Evolutionary conservation across 345 rosid genomes (phyloP).

Genomic region (Syzygium aqueum): DNA sequence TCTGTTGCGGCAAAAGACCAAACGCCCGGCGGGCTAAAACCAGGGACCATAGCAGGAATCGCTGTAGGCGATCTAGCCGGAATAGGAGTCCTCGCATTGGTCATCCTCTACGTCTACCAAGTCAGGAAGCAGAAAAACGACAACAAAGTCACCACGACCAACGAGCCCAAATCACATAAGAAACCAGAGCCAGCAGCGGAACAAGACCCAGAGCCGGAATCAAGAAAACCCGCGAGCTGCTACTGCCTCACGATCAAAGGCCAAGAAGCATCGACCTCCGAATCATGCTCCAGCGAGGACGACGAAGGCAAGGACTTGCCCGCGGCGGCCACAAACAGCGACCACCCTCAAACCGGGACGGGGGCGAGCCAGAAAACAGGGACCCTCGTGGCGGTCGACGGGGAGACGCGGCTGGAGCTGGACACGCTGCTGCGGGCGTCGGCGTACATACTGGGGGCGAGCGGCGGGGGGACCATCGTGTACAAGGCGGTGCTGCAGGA

Average conservation of each 20-base stretch:
- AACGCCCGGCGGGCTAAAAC: slow-evolving; percentile 42
- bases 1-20: slow-evolving; percentile 1
- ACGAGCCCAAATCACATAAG: slow-evolving; percentile 8
- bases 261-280: slow-evolving; percentile 38
- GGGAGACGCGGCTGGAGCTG: slow-evolving; percentile 59
- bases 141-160: not conserved
- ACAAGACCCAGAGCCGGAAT: not conserved
- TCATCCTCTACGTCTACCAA: slow-evolving; percentile 60
- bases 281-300: slow-evolving; percentile 41
- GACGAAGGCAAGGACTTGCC: slow-evolving; percentile 8
- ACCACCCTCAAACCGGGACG: not conserved
- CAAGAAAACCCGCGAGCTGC: slow-evolving; percentile 24
- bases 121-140: slow-evolving; percentile 36
- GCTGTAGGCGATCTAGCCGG: slow-evolving; percentile 60
- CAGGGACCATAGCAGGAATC: slow-evolving; percentile 60
- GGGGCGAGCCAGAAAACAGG: slow-evolving; percentile 20
- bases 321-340: not conserved
- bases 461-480: slow-evolving; percentile 53
- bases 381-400: slow-evolving; percentile 49
- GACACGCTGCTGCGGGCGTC: slow-evolving; percentile 78
- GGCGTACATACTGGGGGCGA: slow-evolving; percentile 68
- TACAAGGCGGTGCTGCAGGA: slow-evolving; percentile 77
- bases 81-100: slow-evolving; percentile 40
- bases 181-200: slow-evolving; percentile 14
- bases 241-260: slow-evolving; percentile 45